Evolutionary conservation across 352 stramenopile species (phyloP).

Genomic region (Pseudoperonospora humuli): DNA sequence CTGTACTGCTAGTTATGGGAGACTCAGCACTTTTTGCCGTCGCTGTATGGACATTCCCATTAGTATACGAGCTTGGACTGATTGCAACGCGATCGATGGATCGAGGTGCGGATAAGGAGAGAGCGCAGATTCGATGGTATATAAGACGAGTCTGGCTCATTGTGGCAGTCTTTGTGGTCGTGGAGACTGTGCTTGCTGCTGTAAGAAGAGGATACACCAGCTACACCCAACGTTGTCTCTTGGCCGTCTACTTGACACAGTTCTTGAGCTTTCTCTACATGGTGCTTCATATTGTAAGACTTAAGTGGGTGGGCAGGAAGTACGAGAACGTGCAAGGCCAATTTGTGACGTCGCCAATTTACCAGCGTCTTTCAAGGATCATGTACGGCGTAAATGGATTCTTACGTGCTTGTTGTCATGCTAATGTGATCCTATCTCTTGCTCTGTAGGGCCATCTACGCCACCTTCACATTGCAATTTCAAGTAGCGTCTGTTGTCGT

Average conservation of each 20-base stretch:
- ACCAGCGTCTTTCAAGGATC: conserved; percentile 55
- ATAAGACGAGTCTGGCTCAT: conserved; percentile 22
- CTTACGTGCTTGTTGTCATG: background rate
- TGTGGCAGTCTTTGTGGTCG: conserved; percentile 21
- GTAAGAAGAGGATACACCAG: conserved; percentile 35
- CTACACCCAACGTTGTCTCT: conserved; percentile 30
- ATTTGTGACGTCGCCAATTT: conserved; percentile 58
- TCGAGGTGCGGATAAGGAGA: conserved; percentile 35
- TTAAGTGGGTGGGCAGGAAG: conserved; percentile 46
- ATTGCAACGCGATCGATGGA: conserved; percentile 45
- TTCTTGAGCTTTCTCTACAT: conserved; percentile 45
- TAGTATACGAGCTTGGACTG: conserved; percentile 33
- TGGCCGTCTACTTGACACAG: conserved; percentile 37
- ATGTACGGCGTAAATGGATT: conserved; percentile 20
- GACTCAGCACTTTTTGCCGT: conserved; percentile 33
- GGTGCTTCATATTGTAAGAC: conserved; percentile 25
- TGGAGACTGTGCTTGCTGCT: conserved; percentile 25
- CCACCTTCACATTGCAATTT: conserved; percentile 50
- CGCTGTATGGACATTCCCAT: conserved; percentile 38
- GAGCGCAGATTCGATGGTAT: conserved; percentile 30
- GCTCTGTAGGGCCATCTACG: conserved; percentile 39
- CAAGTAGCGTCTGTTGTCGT: conserved; percentile 37
- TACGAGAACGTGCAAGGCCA: conserved; percentile 55
- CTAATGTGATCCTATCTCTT: background rate
- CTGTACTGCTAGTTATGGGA: conserved; percentile 24